These are phyloP conservation scores for Didymellaceae sp. DNA, from an alignment of 2,329 filamentous ascomycete genomes.

Conservation along the genomic window DNA sequence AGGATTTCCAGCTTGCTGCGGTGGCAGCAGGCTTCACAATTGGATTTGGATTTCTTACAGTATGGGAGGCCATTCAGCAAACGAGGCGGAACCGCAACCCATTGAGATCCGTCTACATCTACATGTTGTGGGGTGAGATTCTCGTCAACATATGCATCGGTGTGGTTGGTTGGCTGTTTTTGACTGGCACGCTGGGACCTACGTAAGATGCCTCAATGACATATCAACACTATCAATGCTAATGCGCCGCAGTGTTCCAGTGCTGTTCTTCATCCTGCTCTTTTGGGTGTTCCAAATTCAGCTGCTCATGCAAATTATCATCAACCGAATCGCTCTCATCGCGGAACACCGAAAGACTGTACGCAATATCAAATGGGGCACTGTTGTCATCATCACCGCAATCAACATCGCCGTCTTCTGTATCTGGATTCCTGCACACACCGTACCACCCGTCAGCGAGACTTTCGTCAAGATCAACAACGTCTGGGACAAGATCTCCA, in stretches of 20 bases:
- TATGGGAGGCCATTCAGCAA: slow-evolving; percentile 46
- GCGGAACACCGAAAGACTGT: slow-evolving; percentile 51
- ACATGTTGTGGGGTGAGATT: slow-evolving; percentile 47
- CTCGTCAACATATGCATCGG: slow-evolving; percentile 38
- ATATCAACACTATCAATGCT: neutral
- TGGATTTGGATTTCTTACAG: slow-evolving; percentile 44
- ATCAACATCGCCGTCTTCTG: slow-evolving; percentile 62
- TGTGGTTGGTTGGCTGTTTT: slow-evolving; percentile 42
- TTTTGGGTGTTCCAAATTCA: slow-evolving; percentile 53
- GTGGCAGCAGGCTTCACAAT: slow-evolving; percentile 45
- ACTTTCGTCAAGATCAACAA: slow-evolving; percentile 56
- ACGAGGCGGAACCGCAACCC: slow-evolving; percentile 45
- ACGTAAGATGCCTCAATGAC: slow-evolving; percentile 25
- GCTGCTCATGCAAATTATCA: slow-evolving; percentile 62
- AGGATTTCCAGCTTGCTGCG: slow-evolving; percentile 41
- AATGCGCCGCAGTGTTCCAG: slow-evolving; percentile 29
- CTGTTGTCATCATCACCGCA: slow-evolving; percentile 53
- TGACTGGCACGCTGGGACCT: slow-evolving; percentile 38
- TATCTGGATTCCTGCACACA: slow-evolving; percentile 62
- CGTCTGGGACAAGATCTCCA: slow-evolving; percentile 62
- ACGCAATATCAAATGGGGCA: slow-evolving; percentile 55
- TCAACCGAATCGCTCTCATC: slow-evolving; percentile 61
- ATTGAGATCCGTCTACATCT: slow-evolving; percentile 42
- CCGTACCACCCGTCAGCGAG: slow-evolving; percentile 36
- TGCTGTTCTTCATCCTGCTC: slow-evolving; percentile 43